Percentiles rank a stretch among this genome's conserved stretches.
Evolutionary conservation across 805 yeast genomes (phyloP).

Genomic region (Sugiyamaella valdiviana): DNA sequence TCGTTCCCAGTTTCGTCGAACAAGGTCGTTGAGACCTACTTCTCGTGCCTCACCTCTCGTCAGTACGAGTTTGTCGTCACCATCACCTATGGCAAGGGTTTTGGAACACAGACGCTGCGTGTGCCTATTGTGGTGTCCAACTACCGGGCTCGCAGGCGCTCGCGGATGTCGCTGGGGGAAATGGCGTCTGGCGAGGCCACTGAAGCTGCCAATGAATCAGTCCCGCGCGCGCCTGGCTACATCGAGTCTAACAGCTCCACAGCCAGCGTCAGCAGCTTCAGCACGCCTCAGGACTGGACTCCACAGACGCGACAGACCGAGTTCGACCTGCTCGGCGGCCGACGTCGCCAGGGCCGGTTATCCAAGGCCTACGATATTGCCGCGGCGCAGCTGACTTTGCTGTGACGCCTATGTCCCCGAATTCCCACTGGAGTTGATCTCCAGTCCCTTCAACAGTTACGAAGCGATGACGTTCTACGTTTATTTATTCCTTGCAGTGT

Average conservation of each 20-base stretch:
- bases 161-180: not conserved
- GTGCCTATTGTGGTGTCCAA: conserved; percentile 5
- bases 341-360: not conserved
- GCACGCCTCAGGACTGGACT: not conserved
- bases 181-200: not conserved
- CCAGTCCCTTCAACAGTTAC: no score
- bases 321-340: not conserved
- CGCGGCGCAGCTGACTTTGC: no score
- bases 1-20: conserved; percentile 7
- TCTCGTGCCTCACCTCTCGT: conserved; percentile 15
- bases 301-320: not conserved
- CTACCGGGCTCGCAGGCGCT: not conserved
- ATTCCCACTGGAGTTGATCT: no score
- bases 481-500: no score
- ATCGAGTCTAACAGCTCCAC: not conserved
- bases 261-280: not conserved
- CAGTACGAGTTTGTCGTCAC: conserved; percentile 10
- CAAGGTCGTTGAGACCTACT: conserved; percentile 12
- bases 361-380: not conserved
- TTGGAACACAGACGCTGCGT: not conserved
- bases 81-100: conserved; percentile 4
- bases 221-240: not conserved
- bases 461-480: no score
- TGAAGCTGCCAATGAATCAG: not conserved
- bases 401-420: no score